Evolutionary conservation across 352 stramenopile species (phyloP).

Genomic region (Aphanomyces invadans): DNA sequence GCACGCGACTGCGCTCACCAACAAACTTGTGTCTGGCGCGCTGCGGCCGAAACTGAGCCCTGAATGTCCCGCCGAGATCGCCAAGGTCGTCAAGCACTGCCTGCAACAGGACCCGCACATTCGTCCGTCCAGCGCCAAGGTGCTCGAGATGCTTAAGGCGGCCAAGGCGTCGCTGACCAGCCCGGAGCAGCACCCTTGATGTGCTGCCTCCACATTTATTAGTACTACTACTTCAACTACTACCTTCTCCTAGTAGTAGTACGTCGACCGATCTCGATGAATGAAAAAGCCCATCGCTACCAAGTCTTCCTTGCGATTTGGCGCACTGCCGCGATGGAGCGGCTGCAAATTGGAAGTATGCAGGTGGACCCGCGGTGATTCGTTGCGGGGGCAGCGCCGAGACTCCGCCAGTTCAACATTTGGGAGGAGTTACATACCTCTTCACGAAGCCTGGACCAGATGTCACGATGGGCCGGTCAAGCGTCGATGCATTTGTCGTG

Average conservation of each 20-base stretch:
- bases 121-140: neutral
- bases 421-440: no score
- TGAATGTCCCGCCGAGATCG: neutral
- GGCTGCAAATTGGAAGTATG: no score
- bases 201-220: neutral
- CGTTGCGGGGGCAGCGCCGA: no score
- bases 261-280: neutral
- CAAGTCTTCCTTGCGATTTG: no score
- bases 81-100: constrained; percentile 2
- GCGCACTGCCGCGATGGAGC: no score
- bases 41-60: constrained; percentile 3
- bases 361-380: no score
- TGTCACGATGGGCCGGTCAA: no score
- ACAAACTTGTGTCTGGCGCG: neutral
- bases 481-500: no score
- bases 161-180: neutral
- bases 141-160: neutral
- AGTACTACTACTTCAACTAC: neutral
- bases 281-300: neutral
- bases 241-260: no score
- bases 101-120: constrained; percentile 6
- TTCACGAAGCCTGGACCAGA: no score
- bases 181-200: neutral
- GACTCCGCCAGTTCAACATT: no score
- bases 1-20: constrained; percentile 34